These are phyloP conservation scores for Straminergon stramineum DNA, from an alignment of 225 moss, liverwort and hornwort genomes.

Conservation along the genomic window DNA sequence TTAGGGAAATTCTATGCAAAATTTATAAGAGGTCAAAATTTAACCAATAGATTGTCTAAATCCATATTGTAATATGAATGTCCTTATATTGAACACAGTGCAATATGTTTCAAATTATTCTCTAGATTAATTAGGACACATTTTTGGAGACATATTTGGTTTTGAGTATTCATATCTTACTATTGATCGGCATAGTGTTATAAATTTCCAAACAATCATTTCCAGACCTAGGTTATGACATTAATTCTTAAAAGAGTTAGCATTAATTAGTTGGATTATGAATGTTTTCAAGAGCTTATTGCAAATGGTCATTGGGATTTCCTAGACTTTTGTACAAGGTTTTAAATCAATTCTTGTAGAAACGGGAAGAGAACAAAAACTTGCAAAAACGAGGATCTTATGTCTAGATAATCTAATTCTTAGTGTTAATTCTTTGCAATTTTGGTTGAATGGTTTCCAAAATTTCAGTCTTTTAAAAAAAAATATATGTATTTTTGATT, in stretches of 20 bases:
- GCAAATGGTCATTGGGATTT: too few species aligned
- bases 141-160: neutral
- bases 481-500: neutral
- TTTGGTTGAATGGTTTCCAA: neutral
- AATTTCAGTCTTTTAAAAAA: neutral
- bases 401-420: neutral
- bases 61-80: neutral
- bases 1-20: neutral
- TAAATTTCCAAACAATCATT: neutral
- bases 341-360: neutral
- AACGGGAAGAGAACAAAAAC: rapidly evolving
- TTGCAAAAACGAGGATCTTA: neutral
- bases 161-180: neutral
- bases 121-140: neutral
- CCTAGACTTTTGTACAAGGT: neutral
- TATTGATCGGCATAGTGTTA: too few species aligned
- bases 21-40: neutral
- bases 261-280: neutral
- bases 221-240: too few species aligned
- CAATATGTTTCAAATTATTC: neutral
- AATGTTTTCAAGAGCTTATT: neutral
- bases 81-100: neutral
- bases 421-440: neutral
- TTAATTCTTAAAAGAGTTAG: rapidly evolving
- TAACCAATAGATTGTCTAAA: neutral